A percentile compares a stretch with the other conserved stretches of the same genome.
phyloP scores from a whole-genome alignment of 148 eudicot species.

The Rheum nobile region DNA sequence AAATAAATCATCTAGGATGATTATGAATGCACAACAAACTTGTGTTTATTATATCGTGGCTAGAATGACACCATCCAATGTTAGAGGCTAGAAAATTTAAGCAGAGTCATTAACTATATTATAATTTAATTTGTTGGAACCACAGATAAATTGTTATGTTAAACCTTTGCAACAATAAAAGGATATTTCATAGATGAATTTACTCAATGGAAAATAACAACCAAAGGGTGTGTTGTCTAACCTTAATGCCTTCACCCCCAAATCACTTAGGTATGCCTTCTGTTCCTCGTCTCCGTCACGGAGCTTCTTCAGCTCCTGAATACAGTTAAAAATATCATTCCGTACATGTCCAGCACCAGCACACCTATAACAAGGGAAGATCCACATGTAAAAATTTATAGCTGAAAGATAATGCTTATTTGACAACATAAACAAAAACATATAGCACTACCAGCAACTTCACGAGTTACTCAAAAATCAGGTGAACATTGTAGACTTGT shows the following conservation, averaged over 20 bases:
- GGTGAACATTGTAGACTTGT: not conserved
- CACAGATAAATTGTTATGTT: not conserved
- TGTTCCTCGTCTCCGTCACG: constrained; percentile 50
- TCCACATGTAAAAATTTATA: not conserved
- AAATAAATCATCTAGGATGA: not conserved
- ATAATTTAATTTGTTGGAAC: not conserved
- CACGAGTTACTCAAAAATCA: not conserved
- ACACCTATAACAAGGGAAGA: constrained; percentile 41
- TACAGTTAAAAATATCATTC: constrained; percentile 60
- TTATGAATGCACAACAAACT: not conserved
- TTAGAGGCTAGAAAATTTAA: not conserved
- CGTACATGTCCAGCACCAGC: constrained; percentile 92
- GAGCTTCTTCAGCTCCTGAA: constrained; percentile 50
- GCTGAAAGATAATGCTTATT: not conserved
- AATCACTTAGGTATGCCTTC: constrained; percentile 61
- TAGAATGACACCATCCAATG: not conserved
- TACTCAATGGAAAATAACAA: not conserved
- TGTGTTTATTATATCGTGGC: not conserved
- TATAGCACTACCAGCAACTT: not conserved
- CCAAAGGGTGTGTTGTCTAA: constrained; percentile 12
- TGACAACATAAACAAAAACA: not conserved
- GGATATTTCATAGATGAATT: not conserved
- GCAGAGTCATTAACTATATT: not conserved
- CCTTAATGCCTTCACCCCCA: constrained; percentile 92
- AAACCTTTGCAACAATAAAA: not conserved